A percentile compares a stretch with the other conserved stretches of the same genome.
Conservation (phyloP, 805 yeast species). For the Candida orba region DNA sequence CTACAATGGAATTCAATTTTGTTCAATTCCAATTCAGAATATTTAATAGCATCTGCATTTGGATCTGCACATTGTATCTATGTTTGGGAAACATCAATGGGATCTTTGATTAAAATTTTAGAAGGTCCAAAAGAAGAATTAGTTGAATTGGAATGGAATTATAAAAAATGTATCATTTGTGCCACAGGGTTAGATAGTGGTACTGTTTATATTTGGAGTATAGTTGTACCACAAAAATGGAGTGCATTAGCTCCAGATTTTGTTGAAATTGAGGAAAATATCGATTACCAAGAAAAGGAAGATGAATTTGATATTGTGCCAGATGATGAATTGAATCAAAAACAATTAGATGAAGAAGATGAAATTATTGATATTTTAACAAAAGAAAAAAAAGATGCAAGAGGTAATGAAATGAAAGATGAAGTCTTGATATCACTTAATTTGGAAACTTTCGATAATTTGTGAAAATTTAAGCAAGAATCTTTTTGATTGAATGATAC, state of each 20-base stretch:
- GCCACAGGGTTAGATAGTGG: conserved; percentile 88
- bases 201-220: conserved; percentile 72
- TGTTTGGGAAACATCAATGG: conserved; percentile 87
- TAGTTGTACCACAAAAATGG: conserved; percentile 86
- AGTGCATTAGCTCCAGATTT: conserved; percentile 95
- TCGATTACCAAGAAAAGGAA: conserved; percentile 79
- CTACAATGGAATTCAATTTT: conserved; percentile 82
- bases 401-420: conserved; percentile 53
- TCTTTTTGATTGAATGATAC: too few species aligned
- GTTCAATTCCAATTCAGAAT: conserved; percentile 71
- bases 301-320: conserved; percentile 84
- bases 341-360: conserved; percentile 58
- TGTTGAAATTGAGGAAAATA: conserved; percentile 88
- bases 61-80: conserved; percentile 87
- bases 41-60: conserved; percentile 79
- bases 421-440: conserved; percentile 57
- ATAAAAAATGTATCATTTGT: conserved; percentile 60
- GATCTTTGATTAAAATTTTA: conserved; percentile 78
- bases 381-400: conserved; percentile 57
- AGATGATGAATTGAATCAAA: conserved; percentile 56
- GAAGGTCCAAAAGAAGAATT: conserved; percentile 90
- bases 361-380: conserved; percentile 61
- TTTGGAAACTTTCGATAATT: conserved; percentile 15
- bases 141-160: conserved; percentile 83
- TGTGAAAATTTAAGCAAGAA: too few species aligned